phyloP scores from a whole-genome alignment of 2,329 filamentous ascomycete species.

The Fusarium chlamydosporum region DNA sequence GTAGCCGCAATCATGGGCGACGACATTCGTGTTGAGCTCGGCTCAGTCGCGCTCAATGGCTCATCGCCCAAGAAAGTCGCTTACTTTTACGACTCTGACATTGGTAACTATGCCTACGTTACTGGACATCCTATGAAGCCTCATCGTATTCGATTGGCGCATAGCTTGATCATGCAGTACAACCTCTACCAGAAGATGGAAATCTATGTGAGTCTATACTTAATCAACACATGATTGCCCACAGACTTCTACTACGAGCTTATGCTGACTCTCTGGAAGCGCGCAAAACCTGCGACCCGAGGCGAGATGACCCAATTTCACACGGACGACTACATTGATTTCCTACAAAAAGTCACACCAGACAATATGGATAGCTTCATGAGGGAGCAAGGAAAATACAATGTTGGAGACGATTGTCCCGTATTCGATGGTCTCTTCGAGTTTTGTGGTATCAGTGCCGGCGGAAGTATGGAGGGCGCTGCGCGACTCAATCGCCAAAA shows the following conservation, averaged over 20 bases:
- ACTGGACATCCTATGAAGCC: conserved; percentile 99
- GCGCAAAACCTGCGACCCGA: conserved; percentile 86
- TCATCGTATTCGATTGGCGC: conserved; percentile 93
- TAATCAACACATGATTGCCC: background rate
- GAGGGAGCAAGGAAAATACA: conserved; percentile 93
- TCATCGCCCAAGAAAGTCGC: conserved; percentile 82
- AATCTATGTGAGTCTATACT: conserved; percentile 78
- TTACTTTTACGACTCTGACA: conserved; percentile 98
- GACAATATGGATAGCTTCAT: conserved; percentile 97
- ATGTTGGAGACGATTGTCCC: conserved; percentile 95
- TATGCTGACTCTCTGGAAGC: conserved; percentile 64
- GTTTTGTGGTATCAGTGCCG: conserved; percentile 94
- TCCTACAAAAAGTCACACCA: conserved; percentile 93
- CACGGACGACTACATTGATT: conserved; percentile 95
- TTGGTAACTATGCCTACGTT: conserved; percentile 98
- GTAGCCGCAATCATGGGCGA: conserved; percentile 55
- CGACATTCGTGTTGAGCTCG: conserved; percentile 58
- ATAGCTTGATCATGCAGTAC: conserved; percentile 96
- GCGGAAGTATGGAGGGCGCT: conserved; percentile 93
- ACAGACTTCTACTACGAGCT: background rate
- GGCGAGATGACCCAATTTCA: conserved; percentile 96
- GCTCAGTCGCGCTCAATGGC: conserved; percentile 64
- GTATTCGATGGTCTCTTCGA: conserved; percentile 98
- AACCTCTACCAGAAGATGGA: conserved; percentile 97
- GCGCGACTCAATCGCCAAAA: conserved; percentile 90